Percentiles rank a stretch among this genome's conserved stretches.
These are phyloP conservation scores for Beauveria rudraprayagi DNA, from an alignment of 2,329 filamentous ascomycete genomes.

Conservation along the genomic window DNA sequence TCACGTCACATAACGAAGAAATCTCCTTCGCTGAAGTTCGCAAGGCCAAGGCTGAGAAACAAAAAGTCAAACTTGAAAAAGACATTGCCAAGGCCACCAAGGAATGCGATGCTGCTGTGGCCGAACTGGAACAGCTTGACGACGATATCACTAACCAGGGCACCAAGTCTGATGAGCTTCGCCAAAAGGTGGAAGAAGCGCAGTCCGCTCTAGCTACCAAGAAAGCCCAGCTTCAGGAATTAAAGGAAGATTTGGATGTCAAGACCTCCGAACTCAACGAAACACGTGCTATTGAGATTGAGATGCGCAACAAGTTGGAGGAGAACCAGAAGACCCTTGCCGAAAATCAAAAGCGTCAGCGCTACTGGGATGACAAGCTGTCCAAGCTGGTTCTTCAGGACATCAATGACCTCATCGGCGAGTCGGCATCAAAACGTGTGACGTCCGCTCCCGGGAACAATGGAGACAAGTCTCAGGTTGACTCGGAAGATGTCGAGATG, in stretches of 20 bases:
- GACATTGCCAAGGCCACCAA: conserved; percentile 68
- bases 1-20: conserved; percentile 70
- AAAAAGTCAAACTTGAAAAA: conserved; percentile 78
- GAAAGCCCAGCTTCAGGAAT: conserved; percentile 67
- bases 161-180: conserved; percentile 64
- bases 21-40: conserved; percentile 80
- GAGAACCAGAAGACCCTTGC: conserved; percentile 83
- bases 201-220: conserved; percentile 69
- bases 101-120: conserved; percentile 64
- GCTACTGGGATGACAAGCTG: conserved; percentile 86
- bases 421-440: conserved; percentile 21
- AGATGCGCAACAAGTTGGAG: conserved; percentile 97
- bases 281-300: conserved; percentile 82
- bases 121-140: conserved; percentile 71
- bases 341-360: conserved; percentile 77
- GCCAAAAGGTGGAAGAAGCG: conserved; percentile 69
- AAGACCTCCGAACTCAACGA: conserved; percentile 82
- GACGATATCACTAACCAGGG: conserved; percentile 71
- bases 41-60: conserved; percentile 90
- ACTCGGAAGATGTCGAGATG: conserved; percentile 24
- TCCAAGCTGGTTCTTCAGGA: conserved; percentile 77
- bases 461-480: conserved; percentile 19
- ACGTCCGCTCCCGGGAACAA: conserved; percentile 12
- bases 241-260: conserved; percentile 82
- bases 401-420: conserved; percentile 56